A percentile compares a stretch with the other conserved stretches of the same genome.
These are phyloP conservation scores for Aspergillus puulaauensis DNA, from an alignment of 2,329 filamentous ascomycete genomes.

Conservation along the genomic window DNA sequence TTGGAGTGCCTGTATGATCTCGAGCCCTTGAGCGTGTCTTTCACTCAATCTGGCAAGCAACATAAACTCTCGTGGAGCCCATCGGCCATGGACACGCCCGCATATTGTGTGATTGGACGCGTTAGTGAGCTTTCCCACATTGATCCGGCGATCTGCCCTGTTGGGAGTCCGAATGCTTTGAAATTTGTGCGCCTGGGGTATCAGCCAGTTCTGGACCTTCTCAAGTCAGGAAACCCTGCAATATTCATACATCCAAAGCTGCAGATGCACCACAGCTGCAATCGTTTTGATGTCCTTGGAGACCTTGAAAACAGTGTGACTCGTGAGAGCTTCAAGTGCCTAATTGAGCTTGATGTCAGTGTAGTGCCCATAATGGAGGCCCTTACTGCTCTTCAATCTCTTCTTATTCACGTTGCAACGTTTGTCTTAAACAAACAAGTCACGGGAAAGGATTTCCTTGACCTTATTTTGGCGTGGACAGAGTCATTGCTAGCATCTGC, in stretches of 20 bases:
- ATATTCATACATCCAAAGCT: constrained; percentile 6
- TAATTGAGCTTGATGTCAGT: not conserved
- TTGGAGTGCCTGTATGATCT: constrained; percentile 5
- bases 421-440: not conserved
- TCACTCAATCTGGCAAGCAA: not conserved
- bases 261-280: not conserved
- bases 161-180: not conserved
- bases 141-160: constrained; percentile 1
- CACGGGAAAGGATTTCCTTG: not conserved
- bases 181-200: not conserved
- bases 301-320: not conserved
- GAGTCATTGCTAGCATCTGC: not conserved
- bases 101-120: constrained; percentile 2
- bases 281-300: not conserved
- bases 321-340: not conserved
- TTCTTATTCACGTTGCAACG: not conserved
- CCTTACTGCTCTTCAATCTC: not conserved
- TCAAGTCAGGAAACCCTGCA: not conserved
- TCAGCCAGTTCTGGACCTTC: not conserved
- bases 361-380: not conserved
- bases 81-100: not conserved
- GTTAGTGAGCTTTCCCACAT: not conserved
- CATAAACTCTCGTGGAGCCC: not conserved
- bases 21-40: not conserved
- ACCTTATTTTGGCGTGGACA: not conserved